phyloP scores from a whole-genome alignment of 2,329 filamentous ascomycete species.

The Aaosphaeria pasadenensis region DNA sequence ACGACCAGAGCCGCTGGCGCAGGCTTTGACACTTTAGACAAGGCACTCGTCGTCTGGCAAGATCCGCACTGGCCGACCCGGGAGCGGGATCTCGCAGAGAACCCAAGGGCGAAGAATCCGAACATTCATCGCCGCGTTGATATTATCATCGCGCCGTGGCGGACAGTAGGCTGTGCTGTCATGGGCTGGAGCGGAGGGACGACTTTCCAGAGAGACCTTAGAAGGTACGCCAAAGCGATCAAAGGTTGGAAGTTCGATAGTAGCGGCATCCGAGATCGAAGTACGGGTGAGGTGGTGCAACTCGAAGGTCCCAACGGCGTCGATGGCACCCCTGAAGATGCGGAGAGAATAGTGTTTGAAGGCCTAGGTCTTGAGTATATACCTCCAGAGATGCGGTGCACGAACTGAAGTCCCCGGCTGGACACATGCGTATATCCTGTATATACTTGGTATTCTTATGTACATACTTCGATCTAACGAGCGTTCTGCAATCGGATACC shows the following conservation, averaged over 20 bases:
- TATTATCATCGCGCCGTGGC: conserved; percentile 88
- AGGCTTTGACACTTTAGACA: conserved; percentile 87
- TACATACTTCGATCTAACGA: background rate
- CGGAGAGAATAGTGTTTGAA: conserved; percentile 77
- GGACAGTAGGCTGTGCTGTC: conserved; percentile 82
- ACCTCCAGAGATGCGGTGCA: conserved; percentile 44
- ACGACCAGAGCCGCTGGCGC: conserved; percentile 41
- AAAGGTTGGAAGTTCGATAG: conserved; percentile 85
- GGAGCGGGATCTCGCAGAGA: conserved; percentile 29
- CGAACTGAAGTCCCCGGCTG: conserved; percentile 30
- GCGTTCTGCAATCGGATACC: background rate
- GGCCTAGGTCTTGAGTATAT: conserved; percentile 61
- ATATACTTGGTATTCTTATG: background rate
- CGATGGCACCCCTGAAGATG: conserved; percentile 60
- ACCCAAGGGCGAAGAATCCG: conserved; percentile 55
- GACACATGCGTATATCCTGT: background rate
- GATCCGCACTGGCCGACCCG: conserved; percentile 52
- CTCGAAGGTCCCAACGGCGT: conserved; percentile 52
- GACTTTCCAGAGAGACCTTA: conserved; percentile 84
- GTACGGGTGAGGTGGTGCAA: conserved; percentile 69
- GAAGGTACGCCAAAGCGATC: conserved; percentile 72
- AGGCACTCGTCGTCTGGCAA: conserved; percentile 91
- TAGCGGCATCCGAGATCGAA: conserved; percentile 72
- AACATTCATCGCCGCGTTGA: conserved; percentile 83
- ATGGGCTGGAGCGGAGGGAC: conserved; percentile 86